phyloP scores from a whole-genome alignment of 2,329 filamentous ascomycete species.

The Aspergillus sp. region DNA sequence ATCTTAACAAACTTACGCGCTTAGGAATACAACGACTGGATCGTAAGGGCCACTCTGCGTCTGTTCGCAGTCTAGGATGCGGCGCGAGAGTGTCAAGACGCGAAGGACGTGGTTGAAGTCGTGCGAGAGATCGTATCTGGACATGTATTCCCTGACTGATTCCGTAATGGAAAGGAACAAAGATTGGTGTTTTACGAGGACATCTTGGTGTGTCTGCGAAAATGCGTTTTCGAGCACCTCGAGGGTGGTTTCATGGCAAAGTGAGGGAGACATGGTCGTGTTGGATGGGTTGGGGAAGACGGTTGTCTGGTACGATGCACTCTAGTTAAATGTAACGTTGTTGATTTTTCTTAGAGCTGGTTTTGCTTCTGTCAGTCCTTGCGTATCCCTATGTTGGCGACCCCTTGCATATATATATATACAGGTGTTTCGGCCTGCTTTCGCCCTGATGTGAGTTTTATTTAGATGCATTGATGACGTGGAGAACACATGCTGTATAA shows the following conservation, averaged over 20 bases:
- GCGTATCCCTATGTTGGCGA: too few species aligned
- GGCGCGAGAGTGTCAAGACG: background rate
- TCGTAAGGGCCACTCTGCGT: background rate
- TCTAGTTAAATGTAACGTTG: too few species aligned
- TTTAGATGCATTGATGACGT: too few species aligned
- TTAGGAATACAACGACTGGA: background rate
- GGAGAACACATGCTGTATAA: too few species aligned
- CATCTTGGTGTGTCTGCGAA: background rate
- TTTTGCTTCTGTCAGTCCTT: too few species aligned
- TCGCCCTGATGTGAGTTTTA: too few species aligned
- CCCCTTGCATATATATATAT: too few species aligned
- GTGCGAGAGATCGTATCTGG: background rate
- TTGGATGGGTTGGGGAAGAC: background rate
- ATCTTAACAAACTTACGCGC: background rate
- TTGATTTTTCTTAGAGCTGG: too few species aligned
- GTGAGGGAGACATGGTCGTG: background rate
- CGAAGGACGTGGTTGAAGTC: background rate
- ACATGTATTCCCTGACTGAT: background rate
- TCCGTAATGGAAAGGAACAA: background rate
- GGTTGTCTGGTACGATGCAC: too few species aligned
- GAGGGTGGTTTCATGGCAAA: background rate
- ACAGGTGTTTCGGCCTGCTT: too few species aligned
- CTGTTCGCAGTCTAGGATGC: background rate
- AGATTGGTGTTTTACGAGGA: background rate
- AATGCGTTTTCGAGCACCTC: background rate